These are phyloP conservation scores for Nitzschia sp. DNA, from an alignment of 108 stramenopile species.

Conservation along the genomic window DNA sequence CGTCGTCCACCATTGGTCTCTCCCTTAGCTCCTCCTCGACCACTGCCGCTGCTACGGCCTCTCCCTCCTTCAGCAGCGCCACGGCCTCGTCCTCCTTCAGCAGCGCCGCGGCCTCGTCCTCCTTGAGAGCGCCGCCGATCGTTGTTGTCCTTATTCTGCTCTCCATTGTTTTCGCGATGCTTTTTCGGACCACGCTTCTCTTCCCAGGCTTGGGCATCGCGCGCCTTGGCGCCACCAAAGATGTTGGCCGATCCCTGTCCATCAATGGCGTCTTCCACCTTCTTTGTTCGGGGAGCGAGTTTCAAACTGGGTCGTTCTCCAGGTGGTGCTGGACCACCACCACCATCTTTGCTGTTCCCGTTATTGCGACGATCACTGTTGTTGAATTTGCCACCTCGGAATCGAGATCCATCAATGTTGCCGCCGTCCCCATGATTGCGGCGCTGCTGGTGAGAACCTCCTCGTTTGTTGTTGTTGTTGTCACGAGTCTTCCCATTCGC, in stretches of 20 bases:
- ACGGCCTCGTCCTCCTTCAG: neutral
- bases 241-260: conserved; percentile 34
- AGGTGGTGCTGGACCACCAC: no score
- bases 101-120: neutral
- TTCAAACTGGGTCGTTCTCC: conserved; percentile 59
- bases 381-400: conserved; percentile 48
- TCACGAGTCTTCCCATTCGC: conserved; percentile 37
- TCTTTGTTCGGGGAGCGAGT: conserved; percentile 65
- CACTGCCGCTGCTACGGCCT: conserved; percentile 32
- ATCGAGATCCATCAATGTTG: conserved; percentile 46
- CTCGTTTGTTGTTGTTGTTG: conserved; percentile 11
- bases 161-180: conserved; percentile 14
- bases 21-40: conserved; percentile 2
- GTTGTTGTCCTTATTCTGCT: neutral
- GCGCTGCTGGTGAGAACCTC: conserved; percentile 10
- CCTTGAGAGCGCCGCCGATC: neutral
- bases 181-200: conserved; percentile 10
- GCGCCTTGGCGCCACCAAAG: conserved; percentile 78
- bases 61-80: conserved; percentile 13
- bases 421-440: neutral
- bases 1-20: conserved; percentile 5
- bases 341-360: conserved; percentile 8
- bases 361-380: neutral
- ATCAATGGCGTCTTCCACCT: conserved; percentile 22
- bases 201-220: conserved; percentile 56